A percentile compares a stretch with the other conserved stretches of the same genome.
Conservation (phyloP, 2,329 filamentous ascomycete genomes). For the Hypoxylon sp. region DNA sequence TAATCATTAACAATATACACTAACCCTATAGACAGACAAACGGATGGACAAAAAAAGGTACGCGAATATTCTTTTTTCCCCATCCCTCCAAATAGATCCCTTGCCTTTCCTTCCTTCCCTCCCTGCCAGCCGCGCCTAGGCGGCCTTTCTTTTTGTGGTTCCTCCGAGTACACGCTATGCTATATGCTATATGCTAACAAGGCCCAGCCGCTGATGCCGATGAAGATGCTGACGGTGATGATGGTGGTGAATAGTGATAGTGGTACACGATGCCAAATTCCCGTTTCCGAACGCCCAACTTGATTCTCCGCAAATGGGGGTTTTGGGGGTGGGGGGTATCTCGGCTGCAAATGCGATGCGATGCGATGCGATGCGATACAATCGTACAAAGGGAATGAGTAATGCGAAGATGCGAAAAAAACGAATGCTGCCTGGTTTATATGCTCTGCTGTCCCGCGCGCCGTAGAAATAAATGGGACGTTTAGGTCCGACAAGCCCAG, state of each 20-base stretch:
- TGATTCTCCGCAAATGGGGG: conserved; percentile 1
- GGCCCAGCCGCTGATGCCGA: conserved; percentile 1
- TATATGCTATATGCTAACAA: conserved; percentile 20
- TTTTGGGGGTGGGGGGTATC: conserved; percentile 19
- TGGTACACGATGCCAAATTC: conserved; percentile 9
- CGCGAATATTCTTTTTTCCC: conserved; percentile 18
- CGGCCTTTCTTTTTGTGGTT: neutral
- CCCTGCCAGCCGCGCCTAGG: neutral
- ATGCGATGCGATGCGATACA: conserved; percentile 9
- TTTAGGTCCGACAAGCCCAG: neutral
- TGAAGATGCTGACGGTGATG: conserved; percentile 4
- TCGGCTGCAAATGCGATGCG: conserved; percentile 24
- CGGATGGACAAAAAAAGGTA: too few species aligned
- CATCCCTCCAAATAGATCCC: conserved; percentile 13
- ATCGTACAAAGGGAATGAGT: conserved; percentile 24
- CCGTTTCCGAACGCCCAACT: conserved; percentile 17
- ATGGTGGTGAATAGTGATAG: conserved; percentile 2
- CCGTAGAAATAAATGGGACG: neutral
- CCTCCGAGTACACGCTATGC: conserved; percentile 18
- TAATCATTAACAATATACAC: conserved; percentile 35
- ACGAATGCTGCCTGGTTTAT: conserved; percentile 18
- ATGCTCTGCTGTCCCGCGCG: conserved; percentile 6
- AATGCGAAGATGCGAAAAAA: conserved; percentile 1
- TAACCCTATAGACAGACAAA: conserved; percentile 17
- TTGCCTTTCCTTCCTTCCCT: neutral